Evolutionary conservation across 1,284 basidiomycete species (phyloP), one percentile per base, ranked within the genome.

Genomic region (Heterobasidion parviporum): DNA sequence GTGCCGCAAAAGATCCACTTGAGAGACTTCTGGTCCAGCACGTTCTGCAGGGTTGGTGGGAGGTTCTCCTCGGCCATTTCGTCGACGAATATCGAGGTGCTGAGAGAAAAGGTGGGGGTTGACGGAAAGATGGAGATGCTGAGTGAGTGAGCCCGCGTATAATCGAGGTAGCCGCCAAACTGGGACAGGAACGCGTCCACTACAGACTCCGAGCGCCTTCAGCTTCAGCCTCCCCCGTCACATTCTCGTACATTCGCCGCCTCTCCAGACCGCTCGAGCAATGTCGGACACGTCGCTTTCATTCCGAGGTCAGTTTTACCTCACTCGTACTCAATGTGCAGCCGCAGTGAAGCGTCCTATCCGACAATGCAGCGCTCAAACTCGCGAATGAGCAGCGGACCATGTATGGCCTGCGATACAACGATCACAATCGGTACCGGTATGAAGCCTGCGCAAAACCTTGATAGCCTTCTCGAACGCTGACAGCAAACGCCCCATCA

Each of bases 1-100:
- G 59, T 72, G 83, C 93, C 93, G 68, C 93, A 96, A 70, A 96
- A 96, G 69, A 96, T 96, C 93, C 93, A 96, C 70, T 94, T 95
- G 60, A 95, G 73, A 36, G 86, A 85, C 64, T 82, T 86, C 72
- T 96, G 93, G 68, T 95, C 92, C 33, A 96, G 74, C 52, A 96
- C 77, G 66, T 95, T 96, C 75, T 94, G 90, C 14, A 96, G 80
- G 3, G 91, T 94, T 34, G 92, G 85, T 18, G 83, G 80, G 50
- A 93, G 75, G 7, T 73, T 74, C 64, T 86, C 82, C 44, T 77
- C 70, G 32, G 43, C 26, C 44, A 36, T 44, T 2, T n/a, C 43
- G 26, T 26, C 44, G 47, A 34, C 51, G 36, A 49, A 26, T 26
- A 26, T 2, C 43, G 45, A 7, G 7, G 44, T 14, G 16, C 3